A percentile compares a stretch with the other conserved stretches of the same genome.
These are phyloP conservation scores for Moesziomyces sp. DNA, from an alignment of 1,284 basidiomycete genomes.

Conservation along the genomic window DNA sequence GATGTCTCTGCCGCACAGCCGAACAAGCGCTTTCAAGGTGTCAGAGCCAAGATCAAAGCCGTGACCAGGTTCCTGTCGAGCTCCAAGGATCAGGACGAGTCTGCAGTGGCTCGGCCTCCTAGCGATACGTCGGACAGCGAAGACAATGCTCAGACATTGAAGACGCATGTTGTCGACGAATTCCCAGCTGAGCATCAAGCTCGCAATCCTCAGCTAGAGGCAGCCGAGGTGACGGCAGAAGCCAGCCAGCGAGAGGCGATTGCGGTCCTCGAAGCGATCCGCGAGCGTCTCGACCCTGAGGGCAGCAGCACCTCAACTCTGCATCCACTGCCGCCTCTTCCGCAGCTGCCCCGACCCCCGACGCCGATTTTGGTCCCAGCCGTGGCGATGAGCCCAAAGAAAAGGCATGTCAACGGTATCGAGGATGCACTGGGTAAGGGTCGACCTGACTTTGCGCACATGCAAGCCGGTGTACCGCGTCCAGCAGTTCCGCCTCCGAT, in stretches of 20 bases:
- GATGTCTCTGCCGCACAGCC: slow-evolving; percentile 4
- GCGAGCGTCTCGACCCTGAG: slow-evolving; percentile 13
- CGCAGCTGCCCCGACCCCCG: slow-evolving; percentile 13
- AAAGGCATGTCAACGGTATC: slow-evolving; percentile 3
- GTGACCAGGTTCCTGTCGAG: slow-evolving; percentile 14
- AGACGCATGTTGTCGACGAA: no score
- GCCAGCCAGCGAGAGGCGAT: background rate
- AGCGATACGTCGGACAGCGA: background rate
- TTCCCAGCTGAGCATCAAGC: no score
- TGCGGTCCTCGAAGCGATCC: slow-evolving; percentile 13
- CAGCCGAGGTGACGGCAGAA: background rate
- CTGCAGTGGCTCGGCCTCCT: background rate
- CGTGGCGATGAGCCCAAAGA: slow-evolving; percentile 9
- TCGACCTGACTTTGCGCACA: background rate
- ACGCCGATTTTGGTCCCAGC: background rate
- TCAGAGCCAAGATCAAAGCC: slow-evolving; percentile 32
- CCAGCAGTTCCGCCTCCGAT: background rate
- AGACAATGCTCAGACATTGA: background rate
- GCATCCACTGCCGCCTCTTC: background rate
- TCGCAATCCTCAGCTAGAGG: no score
- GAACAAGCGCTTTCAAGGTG: slow-evolving; percentile 8
- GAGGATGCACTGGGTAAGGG: background rate
- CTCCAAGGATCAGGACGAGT: slow-evolving; percentile 5
- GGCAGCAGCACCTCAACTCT: background rate
- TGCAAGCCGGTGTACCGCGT: slow-evolving; percentile 7